phyloP scores from a whole-genome alignment of 768 basidiomycete species.

The Steccherinum ochraceum region DNA sequence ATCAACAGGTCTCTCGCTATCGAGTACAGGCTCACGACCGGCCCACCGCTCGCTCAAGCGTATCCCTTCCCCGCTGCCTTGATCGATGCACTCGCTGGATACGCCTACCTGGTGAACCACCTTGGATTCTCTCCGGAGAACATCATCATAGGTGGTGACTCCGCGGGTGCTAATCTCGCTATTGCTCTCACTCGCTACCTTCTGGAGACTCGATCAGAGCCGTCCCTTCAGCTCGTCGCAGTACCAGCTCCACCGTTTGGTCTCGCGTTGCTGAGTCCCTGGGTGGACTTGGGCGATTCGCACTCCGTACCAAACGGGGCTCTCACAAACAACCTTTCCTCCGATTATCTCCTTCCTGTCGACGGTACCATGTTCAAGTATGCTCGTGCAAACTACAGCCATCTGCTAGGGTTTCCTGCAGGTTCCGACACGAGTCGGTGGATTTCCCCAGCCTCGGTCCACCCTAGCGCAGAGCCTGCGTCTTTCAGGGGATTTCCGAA shows the following conservation, averaged over 20 bases:
- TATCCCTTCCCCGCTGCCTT: conserved; percentile 49
- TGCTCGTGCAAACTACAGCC: not conserved
- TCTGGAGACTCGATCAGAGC: conserved; percentile 15
- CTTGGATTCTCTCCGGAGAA: conserved; percentile 35
- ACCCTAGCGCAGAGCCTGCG: not conserved
- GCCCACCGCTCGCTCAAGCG: conserved; percentile 16
- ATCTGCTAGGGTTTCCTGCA: not conserved
- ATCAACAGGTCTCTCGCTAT: conserved; percentile 29
- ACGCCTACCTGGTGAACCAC: conserved; percentile 39
- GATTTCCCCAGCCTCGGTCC: conserved; percentile 5
- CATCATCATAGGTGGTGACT: conserved; percentile 46
- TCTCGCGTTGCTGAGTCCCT: conserved; percentile 50
- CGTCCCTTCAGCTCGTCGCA: conserved; percentile 16
- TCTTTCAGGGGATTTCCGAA: conserved; percentile 25
- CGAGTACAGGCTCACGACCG: conserved; percentile 41
- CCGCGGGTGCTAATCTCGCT: conserved; percentile 48
- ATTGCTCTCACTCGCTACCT: conserved; percentile 34
- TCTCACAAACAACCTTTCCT: not conserved
- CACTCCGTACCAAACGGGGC: conserved; percentile 27
- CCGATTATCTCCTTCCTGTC: conserved; percentile 1
- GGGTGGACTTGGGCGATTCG: conserved; percentile 35
- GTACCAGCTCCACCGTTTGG: not conserved
- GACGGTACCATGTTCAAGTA: not conserved
- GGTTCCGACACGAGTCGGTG: not conserved
- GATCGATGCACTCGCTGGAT: conserved; percentile 45